A percentile compares a stretch with the other conserved stretches of the same genome.
Evolutionary conservation across 306 rosid genomes (phyloP).

Genomic region (Hippophae rhamnoides): DNA sequence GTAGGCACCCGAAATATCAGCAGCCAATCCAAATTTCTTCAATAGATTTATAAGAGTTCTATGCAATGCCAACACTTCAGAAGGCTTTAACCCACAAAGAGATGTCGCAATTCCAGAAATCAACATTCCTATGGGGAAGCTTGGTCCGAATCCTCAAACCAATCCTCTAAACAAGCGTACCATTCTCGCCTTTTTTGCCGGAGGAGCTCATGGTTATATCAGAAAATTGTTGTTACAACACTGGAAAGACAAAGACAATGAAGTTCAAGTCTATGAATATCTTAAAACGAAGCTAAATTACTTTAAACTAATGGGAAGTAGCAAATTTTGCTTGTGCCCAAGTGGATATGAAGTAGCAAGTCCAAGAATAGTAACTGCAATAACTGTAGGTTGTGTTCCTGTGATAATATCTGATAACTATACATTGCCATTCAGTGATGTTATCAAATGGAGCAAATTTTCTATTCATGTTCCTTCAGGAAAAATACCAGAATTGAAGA

Average conservation of each 20-base stretch:
- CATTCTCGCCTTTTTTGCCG: constrained; percentile 62
- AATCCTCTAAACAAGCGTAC: constrained; percentile 22
- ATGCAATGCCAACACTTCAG: constrained; percentile 64
- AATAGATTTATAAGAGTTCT: constrained; percentile 44
- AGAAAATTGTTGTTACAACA: constrained; percentile 30
- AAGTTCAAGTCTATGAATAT: constrained; percentile 46
- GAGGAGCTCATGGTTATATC: constrained; percentile 55
- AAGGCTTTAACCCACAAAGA: constrained; percentile 43
- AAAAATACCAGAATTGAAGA: constrained; percentile 47
- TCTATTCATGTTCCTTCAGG: constrained; percentile 36
- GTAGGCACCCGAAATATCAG: constrained; percentile 64
- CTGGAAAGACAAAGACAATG: constrained; percentile 55
- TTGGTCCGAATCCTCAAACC: constrained; percentile 14
- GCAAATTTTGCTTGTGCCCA: constrained; percentile 69
- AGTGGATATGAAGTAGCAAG: constrained; percentile 87
- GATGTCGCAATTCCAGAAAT: constrained; percentile 63
- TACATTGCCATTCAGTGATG: constrained; percentile 51
- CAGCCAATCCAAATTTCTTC: constrained; percentile 23
- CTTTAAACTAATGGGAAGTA: constrained; percentile 24
- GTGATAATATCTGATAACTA: constrained; percentile 52
- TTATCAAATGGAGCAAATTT: constrained; percentile 57
- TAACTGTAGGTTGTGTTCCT: constrained; percentile 53
- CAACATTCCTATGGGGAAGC: constrained; percentile 22
- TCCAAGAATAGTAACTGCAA: constrained; percentile 58
- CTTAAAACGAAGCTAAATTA: constrained; percentile 34